phyloP scores from a whole-genome alignment of 805 yeast genomes.

The Yamadazyma ubonensis region DNA sequence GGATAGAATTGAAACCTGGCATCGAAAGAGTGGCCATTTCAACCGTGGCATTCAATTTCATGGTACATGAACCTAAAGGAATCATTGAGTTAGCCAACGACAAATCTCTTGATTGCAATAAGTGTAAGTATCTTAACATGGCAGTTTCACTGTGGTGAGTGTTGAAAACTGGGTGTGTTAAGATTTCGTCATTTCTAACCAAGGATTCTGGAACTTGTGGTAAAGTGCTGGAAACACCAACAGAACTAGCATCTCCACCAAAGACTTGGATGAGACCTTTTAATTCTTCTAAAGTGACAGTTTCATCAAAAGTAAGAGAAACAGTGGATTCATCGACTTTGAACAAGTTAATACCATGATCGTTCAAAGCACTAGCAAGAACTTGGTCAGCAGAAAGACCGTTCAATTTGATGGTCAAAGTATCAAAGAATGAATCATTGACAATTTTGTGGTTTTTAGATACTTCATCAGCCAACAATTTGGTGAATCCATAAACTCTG shows the following conservation, averaged over 20 bases:
- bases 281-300: constrained; percentile 66
- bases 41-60: constrained; percentile 94
- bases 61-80: constrained; percentile 95
- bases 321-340: constrained; percentile 59
- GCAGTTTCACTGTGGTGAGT: constrained; percentile 91
- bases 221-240: constrained; percentile 9
- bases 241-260: constrained; percentile 13
- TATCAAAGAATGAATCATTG: constrained; percentile 79
- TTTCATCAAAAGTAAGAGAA: constrained; percentile 88
- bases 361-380: constrained; percentile 54
- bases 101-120: constrained; percentile 79
- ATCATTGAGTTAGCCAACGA: constrained; percentile 97
- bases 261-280: constrained; percentile 35
- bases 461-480: constrained; percentile 64
- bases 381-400: constrained; percentile 55
- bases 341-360: constrained; percentile 73
- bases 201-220: constrained; percentile 44
- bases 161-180: constrained; percentile 78
- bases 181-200: constrained; percentile 56
- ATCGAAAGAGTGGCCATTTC: constrained; percentile 93
- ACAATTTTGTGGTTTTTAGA: constrained; percentile 44
- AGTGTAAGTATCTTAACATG: constrained; percentile 85
- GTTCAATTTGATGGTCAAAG: constrained; percentile 63
- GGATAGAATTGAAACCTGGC: constrained; percentile 87
- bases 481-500: constrained; percentile 72